These are phyloP conservation scores for Candida jianshihensis DNA, from an alignment of 805 yeast genomes.

Conservation along the genomic window DNA sequence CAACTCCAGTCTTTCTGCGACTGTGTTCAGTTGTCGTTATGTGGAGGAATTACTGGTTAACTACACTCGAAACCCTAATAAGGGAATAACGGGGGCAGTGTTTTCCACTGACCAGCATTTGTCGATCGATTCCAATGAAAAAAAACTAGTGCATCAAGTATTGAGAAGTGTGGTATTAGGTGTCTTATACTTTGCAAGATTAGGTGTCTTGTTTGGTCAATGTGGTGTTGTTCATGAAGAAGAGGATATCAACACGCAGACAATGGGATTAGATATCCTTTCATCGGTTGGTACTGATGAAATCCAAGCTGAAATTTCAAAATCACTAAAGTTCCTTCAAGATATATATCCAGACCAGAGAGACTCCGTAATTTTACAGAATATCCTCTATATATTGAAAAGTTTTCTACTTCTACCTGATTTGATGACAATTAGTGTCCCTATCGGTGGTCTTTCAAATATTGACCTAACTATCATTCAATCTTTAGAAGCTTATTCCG, in stretches of 20 bases:
- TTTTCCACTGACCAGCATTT: constrained; percentile 3
- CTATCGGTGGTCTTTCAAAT: constrained; percentile 4
- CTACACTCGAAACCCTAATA: constrained; percentile 24
- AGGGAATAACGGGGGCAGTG: constrained; percentile 8
- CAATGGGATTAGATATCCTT: constrained; percentile 46
- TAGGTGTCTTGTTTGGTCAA: constrained; percentile 38
- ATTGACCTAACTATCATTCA: constrained; percentile 14
- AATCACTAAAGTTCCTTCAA: constrained; percentile 28
- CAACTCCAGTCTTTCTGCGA: constrained; percentile 68
- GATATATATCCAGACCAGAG: constrained; percentile 11
- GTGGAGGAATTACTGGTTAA: constrained; percentile 51
- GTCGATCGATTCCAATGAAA: neutral
- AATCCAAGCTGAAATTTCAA: constrained; percentile 24
- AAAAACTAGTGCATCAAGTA: constrained; percentile 39
- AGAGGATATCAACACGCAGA: constrained; percentile 64
- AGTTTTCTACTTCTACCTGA: constrained; percentile 16
- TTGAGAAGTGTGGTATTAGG: constrained; percentile 47
- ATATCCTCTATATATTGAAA: constrained; percentile 14
- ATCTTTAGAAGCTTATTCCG: constrained; percentile 3
- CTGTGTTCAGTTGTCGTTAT: constrained; percentile 68
- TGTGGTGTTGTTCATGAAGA: constrained; percentile 64
- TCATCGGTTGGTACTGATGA: constrained; percentile 18
- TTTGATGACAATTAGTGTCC: constrained; percentile 10
- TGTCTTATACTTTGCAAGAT: constrained; percentile 45
- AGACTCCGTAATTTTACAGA: constrained; percentile 15